Percentiles rank a stretch among this genome's conserved stretches.
phyloP scores from a whole-genome alignment of 805 yeast genomes.

The Metschnikowia koreensis region DNA sequence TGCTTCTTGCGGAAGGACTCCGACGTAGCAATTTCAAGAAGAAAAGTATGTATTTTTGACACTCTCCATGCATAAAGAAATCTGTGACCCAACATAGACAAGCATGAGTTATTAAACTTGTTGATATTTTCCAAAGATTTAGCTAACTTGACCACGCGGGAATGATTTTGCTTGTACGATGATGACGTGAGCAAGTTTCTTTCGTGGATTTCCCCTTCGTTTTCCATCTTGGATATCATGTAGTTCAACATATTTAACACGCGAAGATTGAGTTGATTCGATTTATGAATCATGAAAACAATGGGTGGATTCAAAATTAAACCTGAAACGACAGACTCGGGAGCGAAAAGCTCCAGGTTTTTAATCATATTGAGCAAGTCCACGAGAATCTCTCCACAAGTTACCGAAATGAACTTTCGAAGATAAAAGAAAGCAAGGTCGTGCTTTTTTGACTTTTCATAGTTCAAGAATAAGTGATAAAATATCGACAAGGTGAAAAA shows the following conservation, averaged over 20 bases:
- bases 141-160: constrained; percentile 28
- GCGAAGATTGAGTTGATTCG: constrained; percentile 27
- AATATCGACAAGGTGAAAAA: constrained; percentile 30
- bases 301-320: constrained; percentile 41
- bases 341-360: constrained; percentile 38
- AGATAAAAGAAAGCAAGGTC: constrained; percentile 35
- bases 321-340: constrained; percentile 31
- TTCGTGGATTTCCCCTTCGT: constrained; percentile 19
- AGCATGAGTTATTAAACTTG: constrained; percentile 18
- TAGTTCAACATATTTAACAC: constrained; percentile 25
- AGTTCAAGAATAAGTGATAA: constrained; percentile 39
- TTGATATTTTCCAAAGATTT: constrained; percentile 32
- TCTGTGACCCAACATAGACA: constrained; percentile 14
- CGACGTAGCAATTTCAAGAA: constrained; percentile 5
- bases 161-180: constrained; percentile 22
- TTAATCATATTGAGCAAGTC: constrained; percentile 32
- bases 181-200: constrained; percentile 15
- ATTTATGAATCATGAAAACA: constrained; percentile 34
- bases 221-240: constrained; percentile 23
- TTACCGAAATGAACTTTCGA: constrained; percentile 26
- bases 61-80: constrained; percentile 20
- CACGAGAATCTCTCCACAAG: constrained; percentile 31
- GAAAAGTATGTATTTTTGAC: constrained; percentile 11
- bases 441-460: constrained; percentile 28
- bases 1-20: constrained; percentile 1